Base-by-base conservation (phyloP, 768 basidiomycete species). In the Lentinula sp. region DNA sequence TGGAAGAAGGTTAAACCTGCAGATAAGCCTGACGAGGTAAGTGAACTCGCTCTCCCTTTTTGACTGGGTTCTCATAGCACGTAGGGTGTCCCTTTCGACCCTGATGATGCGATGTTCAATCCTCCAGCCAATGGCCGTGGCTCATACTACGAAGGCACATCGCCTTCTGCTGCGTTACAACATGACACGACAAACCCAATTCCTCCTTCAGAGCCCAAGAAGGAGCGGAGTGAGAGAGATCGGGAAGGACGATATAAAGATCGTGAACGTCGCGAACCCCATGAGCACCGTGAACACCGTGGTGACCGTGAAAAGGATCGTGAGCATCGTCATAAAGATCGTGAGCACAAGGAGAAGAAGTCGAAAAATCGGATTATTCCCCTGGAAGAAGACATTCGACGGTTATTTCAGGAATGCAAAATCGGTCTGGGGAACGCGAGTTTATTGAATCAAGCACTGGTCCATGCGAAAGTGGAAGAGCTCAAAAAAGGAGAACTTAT, bases 391-490 rank as follows among this genome's bases (percentile, higher is more conserved):
- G 92, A 97, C 66, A 90, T 94, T 54, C 79, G 87, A 11, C 80
- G 90, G 15, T 72, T 97, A 53, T 85, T 91, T 66, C 85, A 93
- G 65, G 95, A 97, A 70, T 93, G 93, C 72, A 86, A 84, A 62
- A 84, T 93, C 42, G 93, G 88, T 2, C 81, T 82, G 59, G 89
- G 89, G n/a, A 93, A 93, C 66, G 93, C 94, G 0, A 75, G 77
- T 46, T 66, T 95, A 8, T 76, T 96, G 13, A 80, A 82, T 15
- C 85, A 95, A 67, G 83, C 91, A 1, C 74, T 95, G 57, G 79
- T 80, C 0, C 83, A 81, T 53, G 85, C 88, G 5, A 84, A 80
- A 64, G 89, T 90, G 0, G 87, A 89, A 57, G 86, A 91, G 16
- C 49, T 58, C 11, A 58, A 46, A 39, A 57, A 52, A 43, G 61